Evolutionary conservation across 2,329 filamentous ascomycete genomes (phyloP), one percentile per base, ranked within the genome.

Genomic region (Colletotrichum phormii): DNA sequence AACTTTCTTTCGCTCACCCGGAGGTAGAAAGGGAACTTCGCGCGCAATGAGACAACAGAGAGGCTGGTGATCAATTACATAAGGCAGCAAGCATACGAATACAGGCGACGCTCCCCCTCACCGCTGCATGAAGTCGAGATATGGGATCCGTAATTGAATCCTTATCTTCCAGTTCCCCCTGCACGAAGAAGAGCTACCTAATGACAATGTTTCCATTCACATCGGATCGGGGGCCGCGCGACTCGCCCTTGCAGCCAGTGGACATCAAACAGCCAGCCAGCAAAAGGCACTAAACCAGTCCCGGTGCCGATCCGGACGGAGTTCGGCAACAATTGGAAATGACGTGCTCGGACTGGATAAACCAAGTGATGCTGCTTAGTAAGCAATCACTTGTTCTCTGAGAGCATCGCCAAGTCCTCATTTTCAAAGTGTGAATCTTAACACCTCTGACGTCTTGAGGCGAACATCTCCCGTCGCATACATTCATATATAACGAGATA

Each of bases 11-110:
- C 7, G 26, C 15, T 26, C 57, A 6, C 8, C 13, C 24, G n/a
- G n/a, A 42, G 33, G 57, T 26, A 13, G 13, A 29, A 33, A 31
- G 29, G 54, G 26, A 58, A 60, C 37, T 33, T 60, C 33, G 57
- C 42, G 33, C 57, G 24, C 35, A n/a, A 42, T 60, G 57, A 60
- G 26, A 53, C 22, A 64, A 49, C 7, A 9, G 7, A 49, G 29
- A 53, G 51, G 46, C 51, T 26, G 60, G 33, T 37, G 29, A n/a
- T 63, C 61, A 54, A 63, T 63, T 63, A 63, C 61, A 54, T 63
- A 63, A 63, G 61, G 13, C 29, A 15, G 42, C 26, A 26, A 63
- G 18, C 33, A 31, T 33, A 49, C n/a, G 13, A 13, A 42, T 15
- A 42, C 13, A 18, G n/a, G 18, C 29, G n/a, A 54, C 51, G 46